Evolutionary conservation across 1,284 basidiomycete species (phyloP).

Genomic region (Malassezia pachydermatis): DNA sequence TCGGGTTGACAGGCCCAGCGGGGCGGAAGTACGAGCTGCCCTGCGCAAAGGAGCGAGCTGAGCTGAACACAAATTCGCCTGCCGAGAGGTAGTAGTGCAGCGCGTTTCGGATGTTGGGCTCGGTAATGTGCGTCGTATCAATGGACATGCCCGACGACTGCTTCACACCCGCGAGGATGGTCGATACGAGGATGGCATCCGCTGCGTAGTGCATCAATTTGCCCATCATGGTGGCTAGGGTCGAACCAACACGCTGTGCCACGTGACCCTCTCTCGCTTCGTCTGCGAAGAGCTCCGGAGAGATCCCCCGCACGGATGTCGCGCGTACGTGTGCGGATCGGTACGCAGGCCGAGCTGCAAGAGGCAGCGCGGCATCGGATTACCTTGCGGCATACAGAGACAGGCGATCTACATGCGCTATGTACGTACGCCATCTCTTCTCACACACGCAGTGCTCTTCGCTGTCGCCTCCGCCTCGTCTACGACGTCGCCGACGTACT

Average conservation of each 20-base stretch:
- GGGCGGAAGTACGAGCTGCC: constrained; percentile 16
- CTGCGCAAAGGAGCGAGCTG: constrained; percentile 22
- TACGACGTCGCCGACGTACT: constrained; percentile 41
- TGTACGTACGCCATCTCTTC: constrained; percentile 9
- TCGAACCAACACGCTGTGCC: too few relatives aligned
- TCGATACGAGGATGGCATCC: constrained; percentile 76
- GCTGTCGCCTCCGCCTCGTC: constrained; percentile 21
- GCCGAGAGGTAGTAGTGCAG: constrained; percentile 72
- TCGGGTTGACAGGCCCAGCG: constrained; percentile 3
- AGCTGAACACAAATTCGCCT: constrained; percentile 74
- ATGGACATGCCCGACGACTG: constrained; percentile 53
- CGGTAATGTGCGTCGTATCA: constrained; percentile 30
- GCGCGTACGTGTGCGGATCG: constrained; percentile 20
- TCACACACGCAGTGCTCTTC: constrained; percentile 25
- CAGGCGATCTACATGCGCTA: constrained; percentile 33
- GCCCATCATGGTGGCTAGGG: constrained; percentile 53
- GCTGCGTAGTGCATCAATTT: constrained; percentile 70
- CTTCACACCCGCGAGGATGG: constrained; percentile 80
- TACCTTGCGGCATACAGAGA: constrained; percentile 26
- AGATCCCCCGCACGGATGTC: not conserved
- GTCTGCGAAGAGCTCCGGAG: too few relatives aligned
- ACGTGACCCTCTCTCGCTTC: not conserved
- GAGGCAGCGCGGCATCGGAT: constrained; percentile 34
- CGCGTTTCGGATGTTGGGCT: constrained; percentile 63
- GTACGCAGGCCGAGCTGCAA: constrained; percentile 14